phyloP scores from a whole-genome alignment of 164 flowering plant species.

The Tetrastigma voinierianum region DNA sequence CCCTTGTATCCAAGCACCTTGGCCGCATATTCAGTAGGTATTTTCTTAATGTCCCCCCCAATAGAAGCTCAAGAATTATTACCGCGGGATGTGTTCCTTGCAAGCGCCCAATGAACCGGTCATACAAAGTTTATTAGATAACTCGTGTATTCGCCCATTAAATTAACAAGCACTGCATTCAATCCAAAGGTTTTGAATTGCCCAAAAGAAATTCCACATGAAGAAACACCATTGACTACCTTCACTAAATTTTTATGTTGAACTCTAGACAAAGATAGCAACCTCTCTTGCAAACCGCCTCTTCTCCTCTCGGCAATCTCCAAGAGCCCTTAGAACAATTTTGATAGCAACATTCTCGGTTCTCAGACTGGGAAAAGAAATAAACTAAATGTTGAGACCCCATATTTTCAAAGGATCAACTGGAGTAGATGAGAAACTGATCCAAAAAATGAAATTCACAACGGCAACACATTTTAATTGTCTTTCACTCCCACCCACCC shows the following conservation, averaged over 20 bases:
- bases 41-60: slow-evolving; percentile 84
- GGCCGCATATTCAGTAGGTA: slow-evolving; percentile 72
- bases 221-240: slow-evolving; percentile 37
- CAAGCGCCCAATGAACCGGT: slow-evolving; percentile 94
- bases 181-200: not conserved
- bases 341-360: slow-evolving; percentile 93
- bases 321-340: slow-evolving; percentile 79
- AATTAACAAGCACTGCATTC: not conserved
- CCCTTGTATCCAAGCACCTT: slow-evolving; percentile 54
- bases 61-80: slow-evolving; percentile 84
- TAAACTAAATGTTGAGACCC: not conserved
- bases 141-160: not conserved
- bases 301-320: slow-evolving; percentile 72
- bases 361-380: slow-evolving; percentile 46
- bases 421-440: not conserved
- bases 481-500: not conserved
- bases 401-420: too few relatives aligned
- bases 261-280: slow-evolving; percentile 87
- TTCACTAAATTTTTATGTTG: slow-evolving; percentile 90
- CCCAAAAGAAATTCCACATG: not conserved
- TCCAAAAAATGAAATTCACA: slow-evolving; percentile 1
- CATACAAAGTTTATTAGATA: slow-evolving; percentile 2
- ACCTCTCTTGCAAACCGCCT: slow-evolving; percentile 78
- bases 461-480: not conserved
- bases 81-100: slow-evolving; percentile 81